A percentile compares a stretch with the other conserved stretches of the same genome.
These are phyloP conservation scores for Cytidiella melzeri DNA, from an alignment of 768 basidiomycete species.

Conservation along the genomic window DNA sequence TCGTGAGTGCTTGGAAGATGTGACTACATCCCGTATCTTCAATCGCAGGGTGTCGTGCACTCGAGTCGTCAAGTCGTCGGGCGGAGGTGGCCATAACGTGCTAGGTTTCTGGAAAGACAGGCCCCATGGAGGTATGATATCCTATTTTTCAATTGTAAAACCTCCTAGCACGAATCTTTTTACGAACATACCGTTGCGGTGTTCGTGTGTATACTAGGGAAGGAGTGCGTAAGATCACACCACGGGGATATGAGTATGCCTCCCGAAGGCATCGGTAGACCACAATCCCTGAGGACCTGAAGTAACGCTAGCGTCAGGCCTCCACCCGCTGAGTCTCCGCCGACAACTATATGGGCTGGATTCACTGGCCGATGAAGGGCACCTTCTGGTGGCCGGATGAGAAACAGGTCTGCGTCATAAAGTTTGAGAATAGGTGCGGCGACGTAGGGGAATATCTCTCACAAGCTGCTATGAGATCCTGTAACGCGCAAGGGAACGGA, in stretches of 20 bases:
- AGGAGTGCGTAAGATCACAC: conserved; percentile 92
- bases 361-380: conserved; percentile 74
- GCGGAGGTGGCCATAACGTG: conserved; percentile 72
- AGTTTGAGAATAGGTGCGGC: background rate
- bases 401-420: conserved; percentile 77
- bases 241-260: conserved; percentile 90
- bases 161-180: background rate
- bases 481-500: conserved; percentile 90
- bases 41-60: conserved; percentile 56
- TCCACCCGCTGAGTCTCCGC: conserved; percentile 93
- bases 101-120: conserved; percentile 75
- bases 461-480: conserved; percentile 89
- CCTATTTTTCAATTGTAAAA: conserved; percentile 35
- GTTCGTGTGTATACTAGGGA: conserved; percentile 82
- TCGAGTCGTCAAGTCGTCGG: conserved; percentile 49
- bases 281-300: conserved; percentile 80
- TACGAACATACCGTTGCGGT: conserved; percentile 60
- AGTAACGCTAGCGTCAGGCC: conserved; percentile 79
- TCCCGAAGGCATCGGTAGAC: conserved; percentile 79
- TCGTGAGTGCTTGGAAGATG: background rate
- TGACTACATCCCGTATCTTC: conserved; percentile 53
- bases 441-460: conserved; percentile 26
- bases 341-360: conserved; percentile 76
- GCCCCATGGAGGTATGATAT: conserved; percentile 74
- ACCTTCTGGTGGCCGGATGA: conserved; percentile 80